phyloP scores from a whole-genome alignment of 148 eudicot genomes.

The Rhododendron ovatum region DNA sequence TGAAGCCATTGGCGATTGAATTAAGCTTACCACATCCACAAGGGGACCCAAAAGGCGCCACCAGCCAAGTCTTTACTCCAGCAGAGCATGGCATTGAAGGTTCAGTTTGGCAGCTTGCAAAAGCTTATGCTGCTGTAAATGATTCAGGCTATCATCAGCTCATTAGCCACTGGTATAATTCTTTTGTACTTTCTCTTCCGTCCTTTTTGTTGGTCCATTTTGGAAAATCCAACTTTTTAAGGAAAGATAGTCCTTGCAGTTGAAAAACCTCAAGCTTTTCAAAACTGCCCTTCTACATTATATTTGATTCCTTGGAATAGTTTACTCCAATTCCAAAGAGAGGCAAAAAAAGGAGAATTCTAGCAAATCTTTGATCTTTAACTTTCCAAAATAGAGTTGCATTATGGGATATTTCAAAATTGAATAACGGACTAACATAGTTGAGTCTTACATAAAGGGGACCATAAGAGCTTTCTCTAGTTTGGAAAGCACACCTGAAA shows the following conservation, averaged over 20 bases:
- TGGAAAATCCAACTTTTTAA: neutral
- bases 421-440: neutral
- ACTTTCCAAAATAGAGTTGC: neutral
- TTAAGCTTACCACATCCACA: constrained; percentile 70
- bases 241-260: neutral
- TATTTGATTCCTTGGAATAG: neutral
- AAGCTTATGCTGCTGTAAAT: constrained; percentile 83
- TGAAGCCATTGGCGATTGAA: constrained; percentile 82
- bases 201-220: neutral
- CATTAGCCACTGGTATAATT: constrained; percentile 70
- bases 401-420: neutral
- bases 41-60: constrained; percentile 55
- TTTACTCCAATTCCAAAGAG: neutral
- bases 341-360: neutral
- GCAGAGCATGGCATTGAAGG: constrained; percentile 53
- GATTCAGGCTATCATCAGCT: constrained; percentile 96
- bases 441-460: neutral
- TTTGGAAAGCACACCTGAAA: neutral
- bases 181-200: neutral
- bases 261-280: neutral
- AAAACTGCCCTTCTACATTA: neutral
- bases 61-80: constrained; percentile 69
- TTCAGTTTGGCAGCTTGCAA: constrained; percentile 84
- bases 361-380: neutral
- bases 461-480: neutral